These are phyloP conservation scores for Psilocybe cyanescens DNA, from an alignment of 768 basidiomycete species.

Conservation along the genomic window DNA sequence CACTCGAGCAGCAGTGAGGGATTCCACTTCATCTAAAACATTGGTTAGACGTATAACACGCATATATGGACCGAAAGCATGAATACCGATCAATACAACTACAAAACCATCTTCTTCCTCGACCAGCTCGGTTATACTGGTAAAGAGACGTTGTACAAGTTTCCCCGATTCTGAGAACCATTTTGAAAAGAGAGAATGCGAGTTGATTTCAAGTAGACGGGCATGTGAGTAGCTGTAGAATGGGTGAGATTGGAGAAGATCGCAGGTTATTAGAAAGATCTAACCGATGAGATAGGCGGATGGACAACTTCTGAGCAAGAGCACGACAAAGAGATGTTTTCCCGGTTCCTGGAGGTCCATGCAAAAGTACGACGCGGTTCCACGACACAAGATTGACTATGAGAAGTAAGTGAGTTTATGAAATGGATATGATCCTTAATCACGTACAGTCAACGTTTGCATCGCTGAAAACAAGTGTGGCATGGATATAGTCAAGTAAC, in stretches of 20 bases:
- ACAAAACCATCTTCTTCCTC: constrained; percentile 93
- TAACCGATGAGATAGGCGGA: constrained; percentile 84
- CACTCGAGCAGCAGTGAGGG: constrained; percentile 90
- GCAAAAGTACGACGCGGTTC: constrained; percentile 93
- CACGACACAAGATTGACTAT: constrained; percentile 90
- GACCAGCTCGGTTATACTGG: constrained; percentile 85
- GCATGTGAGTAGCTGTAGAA: constrained; percentile 76
- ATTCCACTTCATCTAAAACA: constrained; percentile 90
- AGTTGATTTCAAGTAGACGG: constrained; percentile 95
- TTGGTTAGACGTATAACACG: neutral
- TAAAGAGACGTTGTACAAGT: constrained; percentile 92
- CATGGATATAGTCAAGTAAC: constrained; percentile 92
- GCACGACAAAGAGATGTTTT: constrained; percentile 96
- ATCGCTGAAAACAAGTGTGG: constrained; percentile 91
- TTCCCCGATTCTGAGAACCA: constrained; percentile 99
- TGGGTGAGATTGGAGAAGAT: neutral
- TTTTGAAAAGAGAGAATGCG: constrained; percentile 95
- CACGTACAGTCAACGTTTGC: constrained; percentile 80
- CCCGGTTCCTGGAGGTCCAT: constrained; percentile 97
- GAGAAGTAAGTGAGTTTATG: constrained; percentile 6
- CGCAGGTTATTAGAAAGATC: constrained; percentile 18
- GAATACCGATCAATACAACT: constrained; percentile 87
- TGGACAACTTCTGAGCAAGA: constrained; percentile 92
- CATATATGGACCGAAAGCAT: constrained; percentile 3
- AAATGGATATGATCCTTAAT: neutral